These are phyloP conservation scores for Metarhizium humberi DNA, from an alignment of 2,329 filamentous ascomycete species.

Conservation along the genomic window DNA sequence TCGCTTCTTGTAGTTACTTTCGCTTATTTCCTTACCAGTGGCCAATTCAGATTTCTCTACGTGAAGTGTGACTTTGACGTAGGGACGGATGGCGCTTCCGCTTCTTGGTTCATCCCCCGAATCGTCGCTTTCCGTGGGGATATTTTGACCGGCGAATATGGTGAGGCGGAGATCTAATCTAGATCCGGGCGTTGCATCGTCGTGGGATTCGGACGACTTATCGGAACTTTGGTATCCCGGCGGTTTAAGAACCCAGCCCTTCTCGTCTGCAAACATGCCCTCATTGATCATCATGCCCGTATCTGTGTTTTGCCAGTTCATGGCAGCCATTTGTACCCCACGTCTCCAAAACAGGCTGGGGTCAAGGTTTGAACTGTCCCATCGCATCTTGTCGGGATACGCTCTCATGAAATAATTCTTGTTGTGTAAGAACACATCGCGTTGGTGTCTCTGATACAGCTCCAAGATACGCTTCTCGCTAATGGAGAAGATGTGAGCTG, in stretches of 20 bases:
- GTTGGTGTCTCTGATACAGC: constrained; percentile 51
- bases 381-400: constrained; percentile 70
- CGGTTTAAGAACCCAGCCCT: constrained; percentile 82
- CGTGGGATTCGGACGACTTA: constrained; percentile 29
- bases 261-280: constrained; percentile 85
- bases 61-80: constrained; percentile 73
- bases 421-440: constrained; percentile 79
- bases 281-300: constrained; percentile 94
- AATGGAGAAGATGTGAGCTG: constrained; percentile 75
- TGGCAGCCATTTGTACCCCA: constrained; percentile 93
- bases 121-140: constrained; percentile 31
- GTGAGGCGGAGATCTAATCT: constrained; percentile 61
- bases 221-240: constrained; percentile 53
- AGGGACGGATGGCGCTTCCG: constrained; percentile 46
- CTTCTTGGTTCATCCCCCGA: constrained; percentile 20
- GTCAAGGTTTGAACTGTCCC: constrained; percentile 90
- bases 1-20: constrained; percentile 50
- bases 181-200: constrained; percentile 35
- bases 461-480: constrained; percentile 66
- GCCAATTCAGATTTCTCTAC: constrained; percentile 50
- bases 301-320: constrained; percentile 96
- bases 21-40: constrained; percentile 22
- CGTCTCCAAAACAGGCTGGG: constrained; percentile 85
- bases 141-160: constrained; percentile 66
- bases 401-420: constrained; percentile 81